Base-by-base conservation (phyloP, 257 asterid genomes). In the Thymus mandschuricus region DNA sequence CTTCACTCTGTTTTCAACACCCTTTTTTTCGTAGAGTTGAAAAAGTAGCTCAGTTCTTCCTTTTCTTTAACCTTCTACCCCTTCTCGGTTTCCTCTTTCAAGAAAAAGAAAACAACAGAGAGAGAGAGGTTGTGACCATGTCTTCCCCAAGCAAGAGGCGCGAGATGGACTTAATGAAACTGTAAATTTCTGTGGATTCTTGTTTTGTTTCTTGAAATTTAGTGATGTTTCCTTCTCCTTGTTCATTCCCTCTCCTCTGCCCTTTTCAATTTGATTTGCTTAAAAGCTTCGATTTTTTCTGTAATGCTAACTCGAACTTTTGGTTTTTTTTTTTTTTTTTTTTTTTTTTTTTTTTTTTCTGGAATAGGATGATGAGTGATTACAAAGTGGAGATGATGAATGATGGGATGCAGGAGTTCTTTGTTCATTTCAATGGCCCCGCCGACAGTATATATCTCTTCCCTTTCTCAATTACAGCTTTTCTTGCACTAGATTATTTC, bases 111-210 rank as follows among this genome's bases (percentile, higher is more conserved):
- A 27, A 33, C 31, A 34, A 15, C 8, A 27, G 40, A 43, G 64
- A 11, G 30, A 21, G 10, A 51, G 38, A 65, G 60, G 50, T 55
- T 54, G 64, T 33, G 68, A 81, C 66, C 76, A 94, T 94, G 99
- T 89, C 98, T 84, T 94, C 98, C 45, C 99, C 99, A 44, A 94
- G 93, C 96, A 94, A 94, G 86, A 86, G 98, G 83, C 86, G 99
- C 61, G 99, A 91, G 87, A 94, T 89, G 96, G 99, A 94, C 87
- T 78, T 94, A 55, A 94, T 94, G 99, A 94, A 91, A 76, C 80
- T 94, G 99, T 94, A 79, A 21, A 86, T 35, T 62, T 75, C 69
- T 77, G 66, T 72, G 7, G 70, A 9, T 55, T 43, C 15, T 40
- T 27, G 66, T 21, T 8, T 1, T 60, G 27, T 65, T 61, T 51